phyloP scores from a whole-genome alignment of 2,329 filamentous ascomycete genomes.

The Ophiostoma piceae region DNA sequence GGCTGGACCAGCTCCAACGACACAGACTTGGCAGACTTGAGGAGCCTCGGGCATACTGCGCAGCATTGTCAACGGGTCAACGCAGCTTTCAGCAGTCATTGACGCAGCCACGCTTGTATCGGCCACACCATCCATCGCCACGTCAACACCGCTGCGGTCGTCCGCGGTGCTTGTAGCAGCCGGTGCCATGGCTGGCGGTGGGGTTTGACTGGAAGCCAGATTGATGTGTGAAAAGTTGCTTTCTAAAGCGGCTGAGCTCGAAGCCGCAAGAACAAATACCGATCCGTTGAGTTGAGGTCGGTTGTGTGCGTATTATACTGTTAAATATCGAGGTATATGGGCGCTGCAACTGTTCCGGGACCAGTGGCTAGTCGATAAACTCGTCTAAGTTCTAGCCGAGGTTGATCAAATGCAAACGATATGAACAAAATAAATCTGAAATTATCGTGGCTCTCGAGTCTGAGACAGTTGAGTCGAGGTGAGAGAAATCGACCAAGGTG shows the following conservation, averaged over 20 bases:
- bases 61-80: slow-evolving; percentile 46
- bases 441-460: not conserved
- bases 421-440: not conserved
- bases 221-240: not conserved
- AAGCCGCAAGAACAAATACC: too few species aligned
- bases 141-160: slow-evolving; percentile 27
- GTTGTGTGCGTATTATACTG: too few species aligned
- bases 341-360: not conserved
- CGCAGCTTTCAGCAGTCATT: slow-evolving; percentile 34
- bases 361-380: not conserved
- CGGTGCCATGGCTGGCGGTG: slow-evolving; percentile 34
- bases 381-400: not conserved
- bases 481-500: not conserved
- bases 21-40: slow-evolving; percentile 36
- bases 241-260: not conserved
- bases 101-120: slow-evolving; percentile 32
- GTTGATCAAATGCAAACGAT: not conserved
- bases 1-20: slow-evolving; percentile 53
- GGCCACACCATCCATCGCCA: slow-evolving; percentile 31
- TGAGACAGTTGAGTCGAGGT: not conserved
- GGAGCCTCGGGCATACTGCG: slow-evolving; percentile 35
- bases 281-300: not conserved
- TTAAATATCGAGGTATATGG: not conserved
- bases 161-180: slow-evolving; percentile 27
- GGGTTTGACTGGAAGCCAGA: slow-evolving; percentile 18